These are phyloP conservation scores for Urtica urens DNA, from an alignment of 306 rosid genomes.

Conservation along the genomic window DNA sequence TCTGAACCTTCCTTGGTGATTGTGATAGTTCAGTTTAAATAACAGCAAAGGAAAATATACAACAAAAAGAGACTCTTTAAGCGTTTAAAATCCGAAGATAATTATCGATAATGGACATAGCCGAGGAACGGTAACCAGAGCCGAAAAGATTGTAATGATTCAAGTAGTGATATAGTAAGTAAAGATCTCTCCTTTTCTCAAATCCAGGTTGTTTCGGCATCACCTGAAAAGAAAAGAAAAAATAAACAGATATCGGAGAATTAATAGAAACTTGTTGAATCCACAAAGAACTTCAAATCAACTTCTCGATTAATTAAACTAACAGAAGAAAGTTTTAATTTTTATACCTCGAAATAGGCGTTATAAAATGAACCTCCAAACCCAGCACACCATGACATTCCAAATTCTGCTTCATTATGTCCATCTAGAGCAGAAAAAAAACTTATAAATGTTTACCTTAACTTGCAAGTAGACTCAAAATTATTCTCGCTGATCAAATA, in stretches of 20 bases:
- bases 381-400: constrained; percentile 98
- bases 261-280: neutral
- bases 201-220: constrained; percentile 82
- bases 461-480: too few relatives aligned
- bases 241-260: neutral
- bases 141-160: constrained; percentile 95
- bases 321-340: neutral
- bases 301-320: too few relatives aligned
- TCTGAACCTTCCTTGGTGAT: too few relatives aligned
- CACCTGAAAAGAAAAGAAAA: constrained; percentile 37
- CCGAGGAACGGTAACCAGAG: constrained; percentile 74
- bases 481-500: too few relatives aligned
- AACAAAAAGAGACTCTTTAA: constrained; percentile 17
- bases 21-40: too few relatives aligned
- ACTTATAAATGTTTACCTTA: constrained; percentile 51
- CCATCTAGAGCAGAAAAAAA: constrained; percentile 48
- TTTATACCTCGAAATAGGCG: constrained; percentile 67
- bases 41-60: neutral
- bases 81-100: constrained; percentile 50
- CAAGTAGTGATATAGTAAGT: constrained; percentile 78
- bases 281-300: neutral
- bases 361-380: constrained; percentile 84
- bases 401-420: constrained; percentile 88
- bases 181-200: constrained; percentile 82
- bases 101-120: constrained; percentile 80